Evolutionary conservation across 768 basidiomycete genomes (phyloP).

Genomic region (Tricholoma flavovirens): DNA sequence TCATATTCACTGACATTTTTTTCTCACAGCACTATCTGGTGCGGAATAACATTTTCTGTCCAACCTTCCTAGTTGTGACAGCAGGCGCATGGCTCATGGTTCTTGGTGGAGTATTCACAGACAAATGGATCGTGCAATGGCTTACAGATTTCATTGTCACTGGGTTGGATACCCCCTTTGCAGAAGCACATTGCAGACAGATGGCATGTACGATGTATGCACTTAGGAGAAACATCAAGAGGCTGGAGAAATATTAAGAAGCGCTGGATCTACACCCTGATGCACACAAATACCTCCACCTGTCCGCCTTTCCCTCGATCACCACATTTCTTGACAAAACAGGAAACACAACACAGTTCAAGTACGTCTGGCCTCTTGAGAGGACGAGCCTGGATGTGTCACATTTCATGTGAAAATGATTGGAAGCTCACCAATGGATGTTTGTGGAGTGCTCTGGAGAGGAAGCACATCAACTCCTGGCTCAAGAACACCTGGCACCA

Average conservation of each 20-base stretch:
- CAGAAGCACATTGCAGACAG: constrained; percentile 8
- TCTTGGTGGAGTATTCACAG: constrained; percentile 25
- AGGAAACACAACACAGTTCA: not conserved
- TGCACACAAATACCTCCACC: not conserved
- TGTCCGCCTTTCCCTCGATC: not conserved
- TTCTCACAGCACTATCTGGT: constrained; percentile 5
- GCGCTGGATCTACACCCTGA: constrained; percentile 1
- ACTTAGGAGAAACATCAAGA: constrained; percentile 11
- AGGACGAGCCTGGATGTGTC: constrained; percentile 1
- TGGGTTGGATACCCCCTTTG: constrained; percentile 8
- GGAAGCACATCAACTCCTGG: constrained; percentile 27
- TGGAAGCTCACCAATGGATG: not conserved
- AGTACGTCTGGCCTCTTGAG: constrained; percentile 1
- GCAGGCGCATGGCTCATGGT: constrained; percentile 26
- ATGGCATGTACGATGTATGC: constrained; percentile 17
- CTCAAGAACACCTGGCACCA: constrained; percentile 20
- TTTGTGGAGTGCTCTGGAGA: constrained; percentile 29
- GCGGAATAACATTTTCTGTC: constrained; percentile 19
- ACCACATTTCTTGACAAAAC: constrained; percentile 1
- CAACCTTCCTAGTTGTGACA: constrained; percentile 23
- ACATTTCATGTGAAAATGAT: not conserved
- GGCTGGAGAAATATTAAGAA: constrained; percentile 2
- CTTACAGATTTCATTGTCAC: constrained; percentile 28
- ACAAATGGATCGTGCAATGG: constrained; percentile 23
- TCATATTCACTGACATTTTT: not conserved